Percentiles rank a stretch among this genome's conserved stretches.
Evolutionary conservation across 371 early-diverging fungal genomes (phyloP).

Genomic region (Rhizopus sp.): DNA sequence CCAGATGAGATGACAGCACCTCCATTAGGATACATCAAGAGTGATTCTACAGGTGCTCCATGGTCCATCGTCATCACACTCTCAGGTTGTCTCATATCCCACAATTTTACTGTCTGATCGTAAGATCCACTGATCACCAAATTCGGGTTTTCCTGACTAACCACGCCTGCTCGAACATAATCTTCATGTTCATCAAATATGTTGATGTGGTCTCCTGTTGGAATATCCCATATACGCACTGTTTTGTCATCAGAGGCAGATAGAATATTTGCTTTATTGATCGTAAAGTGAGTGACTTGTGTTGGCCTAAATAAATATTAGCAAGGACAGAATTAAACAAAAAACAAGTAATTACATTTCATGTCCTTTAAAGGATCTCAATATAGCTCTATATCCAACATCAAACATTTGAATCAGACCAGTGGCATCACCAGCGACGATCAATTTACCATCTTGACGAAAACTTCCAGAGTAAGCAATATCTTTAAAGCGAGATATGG

Average conservation of each 20-base stretch:
- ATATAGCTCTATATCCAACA: constrained; percentile 77
- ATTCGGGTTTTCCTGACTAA: constrained; percentile 78
- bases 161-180: constrained; percentile 81
- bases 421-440: constrained; percentile 92
- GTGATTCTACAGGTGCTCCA: constrained; percentile 86
- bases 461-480: constrained; percentile 80
- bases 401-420: constrained; percentile 88
- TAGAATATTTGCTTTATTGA: constrained; percentile 78
- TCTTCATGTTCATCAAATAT: constrained; percentile 88
- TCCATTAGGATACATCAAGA: constrained; percentile 85
- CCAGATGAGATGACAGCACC: constrained; percentile 81
- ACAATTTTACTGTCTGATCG: constrained; percentile 91
- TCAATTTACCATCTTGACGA: constrained; percentile 85
- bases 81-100: constrained; percentile 80
- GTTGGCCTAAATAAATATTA: constrained; percentile 64
- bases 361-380: constrained; percentile 87
- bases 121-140: constrained; percentile 89
- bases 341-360: constrained; percentile 57
- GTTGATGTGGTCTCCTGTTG: constrained; percentile 72
- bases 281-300: constrained; percentile 79
- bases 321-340: neutral
- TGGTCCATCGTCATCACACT: constrained; percentile 84
- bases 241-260: constrained; percentile 91
- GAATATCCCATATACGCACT: constrained; percentile 92
- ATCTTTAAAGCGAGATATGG: constrained; percentile 90